Evolutionary conservation across 148 eudicot species (phyloP), one percentile per base, ranked within the genome.

Genomic region (Mesembryanthemum crystallinum): DNA sequence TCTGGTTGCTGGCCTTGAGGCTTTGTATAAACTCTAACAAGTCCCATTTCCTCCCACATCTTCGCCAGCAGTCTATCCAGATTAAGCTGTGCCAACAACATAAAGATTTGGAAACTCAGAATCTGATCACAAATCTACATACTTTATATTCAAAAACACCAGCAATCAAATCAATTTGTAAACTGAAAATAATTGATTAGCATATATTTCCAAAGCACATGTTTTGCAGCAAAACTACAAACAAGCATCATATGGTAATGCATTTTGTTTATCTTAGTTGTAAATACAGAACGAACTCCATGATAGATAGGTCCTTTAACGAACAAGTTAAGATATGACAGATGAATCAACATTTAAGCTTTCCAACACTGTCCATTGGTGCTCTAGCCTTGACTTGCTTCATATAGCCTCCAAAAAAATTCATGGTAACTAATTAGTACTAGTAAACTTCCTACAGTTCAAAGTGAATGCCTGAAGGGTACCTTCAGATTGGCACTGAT

Each of bases 1-100:
- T 96, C 99, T 66, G 99, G 99, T 85, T 92, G 99, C 84, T 96
- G 99, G 64, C 99, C 99, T 76, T 96, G 99, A 27, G 99, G 99
- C 85, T 96, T 96, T 69, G 99, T 91, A 71, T 96, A 96, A 71
- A 89, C 90, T 87, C 99, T 89, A 74, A 96, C 99, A 71, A 96
- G 95, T 76, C 99, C 99, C 99, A 96, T 96, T 73, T 81, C 97
- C 60, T 92, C 98, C 99, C 99, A 96, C 97, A 96, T 93, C 81
- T 81, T 96, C 33, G 94, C 95, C 71, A 96, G 92, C 67, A 96
- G 86, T 82, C 99, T 88, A 72, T 96, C 99, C 71, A 96, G 76
- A 83, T 96, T 96, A 65, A 96, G 91, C 99, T 96, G 97, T 86
- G 47, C 57, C 71, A 62, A 35, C 49, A 81, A 71, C 72, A 79